A percentile compares a stretch with the other conserved stretches of the same genome.
phyloP scores from a whole-genome alignment of 2,329 filamentous ascomycete species.

The Cladophialophora bantiana region DNA sequence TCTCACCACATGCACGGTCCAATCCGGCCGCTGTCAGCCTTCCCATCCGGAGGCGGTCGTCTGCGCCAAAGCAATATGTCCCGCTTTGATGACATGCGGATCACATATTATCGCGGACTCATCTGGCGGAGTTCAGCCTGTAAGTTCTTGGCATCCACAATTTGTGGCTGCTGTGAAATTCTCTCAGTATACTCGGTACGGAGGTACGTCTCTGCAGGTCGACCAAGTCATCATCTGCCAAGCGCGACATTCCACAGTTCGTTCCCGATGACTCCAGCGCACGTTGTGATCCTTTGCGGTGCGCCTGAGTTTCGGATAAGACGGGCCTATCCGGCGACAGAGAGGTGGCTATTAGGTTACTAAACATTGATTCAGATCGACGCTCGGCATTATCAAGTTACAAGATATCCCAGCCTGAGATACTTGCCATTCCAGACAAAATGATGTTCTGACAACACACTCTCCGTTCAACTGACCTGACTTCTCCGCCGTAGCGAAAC shows the following conservation, averaged over 20 bases:
- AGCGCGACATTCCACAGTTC: not conserved
- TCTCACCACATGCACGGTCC: not conserved
- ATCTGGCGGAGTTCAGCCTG: not conserved
- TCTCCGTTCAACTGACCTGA: no score
- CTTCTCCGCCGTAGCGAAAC: no score
- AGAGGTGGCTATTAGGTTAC: not conserved
- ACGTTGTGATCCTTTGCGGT: not conserved
- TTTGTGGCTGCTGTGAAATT: not conserved
- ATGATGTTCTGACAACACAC: not conserved
- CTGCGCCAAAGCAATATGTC: not conserved
- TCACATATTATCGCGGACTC: not conserved
- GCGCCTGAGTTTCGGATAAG: not conserved
- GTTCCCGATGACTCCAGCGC: no score
- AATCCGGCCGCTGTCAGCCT: not conserved
- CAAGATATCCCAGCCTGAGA: not conserved
- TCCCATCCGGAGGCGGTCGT: not conserved
- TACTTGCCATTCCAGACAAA: not conserved
- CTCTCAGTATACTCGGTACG: not conserved
- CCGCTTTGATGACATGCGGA: not conserved
- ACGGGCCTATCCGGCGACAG: not conserved
- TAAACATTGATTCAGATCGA: not conserved
- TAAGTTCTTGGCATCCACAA: not conserved
- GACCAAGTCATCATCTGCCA: not conserved
- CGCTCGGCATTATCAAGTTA: not conserved
- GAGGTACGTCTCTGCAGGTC: not conserved